Evolutionary conservation across 495 filamentous ascomycete species (phyloP), one percentile per base, ranked within the genome.

Genomic region (Xylaria castorea): DNA sequence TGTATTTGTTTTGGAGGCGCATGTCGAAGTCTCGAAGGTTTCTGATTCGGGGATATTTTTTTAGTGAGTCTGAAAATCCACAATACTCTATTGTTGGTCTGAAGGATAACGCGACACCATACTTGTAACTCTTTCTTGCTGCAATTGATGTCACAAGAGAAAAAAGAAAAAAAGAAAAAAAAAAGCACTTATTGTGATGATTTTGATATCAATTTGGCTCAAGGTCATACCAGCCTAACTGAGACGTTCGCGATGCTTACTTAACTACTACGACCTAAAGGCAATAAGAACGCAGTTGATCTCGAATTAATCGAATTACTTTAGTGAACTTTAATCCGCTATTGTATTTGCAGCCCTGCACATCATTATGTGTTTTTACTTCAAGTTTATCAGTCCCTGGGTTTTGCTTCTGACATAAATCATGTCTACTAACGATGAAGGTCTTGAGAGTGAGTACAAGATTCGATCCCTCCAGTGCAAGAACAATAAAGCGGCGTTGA

Each of bases 31-130:
- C 20, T 7, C 3, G 8, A 14, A 7, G 7, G 34, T 66, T 50
- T 48, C 42, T 30, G 12, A 12, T 18, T 27, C 25, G 61, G 61
- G 7, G n/a, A 64, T 16, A n/a, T 27, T 48, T 32, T n/a, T 50
- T 50, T 66, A 66, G 63, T 4, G 42, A 66, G n/a, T 66, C 16
- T 44, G 38, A 44, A 63, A 64, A 64, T 64, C 61, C 38, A 64
- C 61, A n/a, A 36, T 30, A 22, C n/a, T 42, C n/a, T 34, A n/a
- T 12, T 36, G 34, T 11, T 22, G 18, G 32, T 61, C 53, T 57
- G 27, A 32, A 16, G 12, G 12, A 57, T 25, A 30, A 16, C 22
- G 18, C 9, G 22, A 11, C 61, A 8, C n/a, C 38, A 42, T 25
- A 42, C 22, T 44, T 9, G 12, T 8, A n/a, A 40, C 38, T 12